These are phyloP conservation scores for Diddensiella caesifluorescens DNA, from an alignment of 805 yeast species.

Conservation along the genomic window DNA sequence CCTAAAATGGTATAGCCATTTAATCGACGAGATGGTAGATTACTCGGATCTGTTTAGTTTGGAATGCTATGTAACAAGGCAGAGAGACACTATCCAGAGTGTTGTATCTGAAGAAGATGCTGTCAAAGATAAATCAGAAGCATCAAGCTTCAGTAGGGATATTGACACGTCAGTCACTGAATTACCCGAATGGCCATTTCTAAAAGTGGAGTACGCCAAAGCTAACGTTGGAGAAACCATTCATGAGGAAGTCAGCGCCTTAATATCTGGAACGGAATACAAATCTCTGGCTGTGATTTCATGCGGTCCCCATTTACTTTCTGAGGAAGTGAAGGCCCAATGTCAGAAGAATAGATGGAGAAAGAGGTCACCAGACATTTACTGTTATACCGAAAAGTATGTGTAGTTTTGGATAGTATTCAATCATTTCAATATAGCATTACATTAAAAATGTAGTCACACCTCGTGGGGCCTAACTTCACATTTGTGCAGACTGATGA, in stretches of 20 bases:
- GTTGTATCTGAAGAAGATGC: not conserved
- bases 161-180: slow-evolving; percentile 4
- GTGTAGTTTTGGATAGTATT: not conserved
- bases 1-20: slow-evolving; percentile 36
- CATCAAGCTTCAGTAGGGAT: not conserved
- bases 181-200: not conserved
- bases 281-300: slow-evolving; percentile 35
- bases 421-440: too few relatives aligned
- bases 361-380: slow-evolving; percentile 39
- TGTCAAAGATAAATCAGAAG: not conserved
- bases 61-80: slow-evolving; percentile 24
- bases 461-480: too few relatives aligned
- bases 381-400: slow-evolving; percentile 36
- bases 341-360: slow-evolving; percentile 29
- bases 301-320: slow-evolving; percentile 40
- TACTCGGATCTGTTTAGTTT: slow-evolving; percentile 22
- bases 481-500: too few relatives aligned
- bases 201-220: slow-evolving; percentile 7
- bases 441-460: too few relatives aligned
- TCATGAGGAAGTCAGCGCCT: slow-evolving; percentile 14
- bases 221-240: slow-evolving; percentile 11
- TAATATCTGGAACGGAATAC: slow-evolving; percentile 23
- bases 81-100: slow-evolving; percentile 7
- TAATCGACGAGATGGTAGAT: slow-evolving; percentile 32
- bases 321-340: slow-evolving; percentile 28